Percentiles rank a stretch among this genome's conserved stretches.
Conservation (phyloP, 2,329 filamentous ascomycete species). For the Magnaporthiopsis incrustans region DNA sequence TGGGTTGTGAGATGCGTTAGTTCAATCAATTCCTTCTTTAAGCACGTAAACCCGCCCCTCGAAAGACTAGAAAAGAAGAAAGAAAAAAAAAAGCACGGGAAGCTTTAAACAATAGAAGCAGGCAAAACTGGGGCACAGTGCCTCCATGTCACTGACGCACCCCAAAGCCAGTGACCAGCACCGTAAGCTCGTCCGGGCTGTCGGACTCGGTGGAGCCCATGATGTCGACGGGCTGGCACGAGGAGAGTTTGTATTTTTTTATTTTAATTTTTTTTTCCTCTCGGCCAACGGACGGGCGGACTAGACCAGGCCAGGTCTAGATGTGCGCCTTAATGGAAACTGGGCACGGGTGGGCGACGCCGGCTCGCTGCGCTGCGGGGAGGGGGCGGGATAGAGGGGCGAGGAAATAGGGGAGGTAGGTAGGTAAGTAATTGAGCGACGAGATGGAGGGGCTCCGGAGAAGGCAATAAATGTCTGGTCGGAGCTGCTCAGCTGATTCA, state of each 20-base stretch:
- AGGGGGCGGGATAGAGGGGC: background rate
- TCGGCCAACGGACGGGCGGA: too few relatives aligned
- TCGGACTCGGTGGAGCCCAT: constrained; percentile 20
- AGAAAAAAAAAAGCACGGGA: constrained; percentile 3
- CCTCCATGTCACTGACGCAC: constrained; percentile 27
- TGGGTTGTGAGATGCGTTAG: background rate
- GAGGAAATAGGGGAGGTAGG: too few relatives aligned
- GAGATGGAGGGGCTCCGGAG: background rate
- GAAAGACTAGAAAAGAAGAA: too few relatives aligned
- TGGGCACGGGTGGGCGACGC: too few relatives aligned
- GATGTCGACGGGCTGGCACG: background rate
- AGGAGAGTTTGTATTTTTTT: too few relatives aligned
- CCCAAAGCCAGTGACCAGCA: constrained; percentile 54
- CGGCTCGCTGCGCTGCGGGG: too few relatives aligned
- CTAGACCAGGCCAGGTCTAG: too few relatives aligned
- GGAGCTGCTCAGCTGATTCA: background rate
- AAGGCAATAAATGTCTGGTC: background rate
- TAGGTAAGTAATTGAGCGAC: background rate
- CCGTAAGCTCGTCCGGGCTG: constrained; percentile 41
- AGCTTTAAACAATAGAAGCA: background rate
- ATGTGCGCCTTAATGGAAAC: too few relatives aligned
- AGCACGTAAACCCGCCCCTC: too few relatives aligned
- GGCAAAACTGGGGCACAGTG: too few relatives aligned
- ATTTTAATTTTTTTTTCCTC: too few relatives aligned
- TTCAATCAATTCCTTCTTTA: too few relatives aligned